Evolutionary conservation across 306 rosid species (phyloP), one percentile per base, ranked within the genome.

Genomic region (Cicer bijugum): DNA sequence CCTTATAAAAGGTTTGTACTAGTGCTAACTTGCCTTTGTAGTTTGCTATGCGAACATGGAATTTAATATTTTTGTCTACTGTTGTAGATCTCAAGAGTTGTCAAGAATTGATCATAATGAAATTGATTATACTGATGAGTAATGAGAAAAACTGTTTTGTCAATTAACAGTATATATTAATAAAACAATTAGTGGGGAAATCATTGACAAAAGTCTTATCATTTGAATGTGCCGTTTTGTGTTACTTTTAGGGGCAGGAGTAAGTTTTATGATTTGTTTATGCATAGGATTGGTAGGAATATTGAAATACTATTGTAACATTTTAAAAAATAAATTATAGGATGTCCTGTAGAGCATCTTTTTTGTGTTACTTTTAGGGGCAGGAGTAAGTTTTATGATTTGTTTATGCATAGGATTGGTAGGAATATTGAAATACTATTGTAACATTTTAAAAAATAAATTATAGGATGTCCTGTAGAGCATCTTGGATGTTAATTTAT

Each of bases 1-100:
- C 97, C 99, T 37, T 94, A 94, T 78, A 84, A 88, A 75, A 94
- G 99, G 99, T 94, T 83, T 66, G 90, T 84, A 67, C 70, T 62
- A 15, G 37, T 84, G 63, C 74, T 63, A 80, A 19, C 65, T 56
- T 84, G 23, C 59, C 47, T 65, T 78, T 48, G 57, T 67, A 38
- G 43, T 80, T 74, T 75, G 71, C 74, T 35, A 16, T 76, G 12
- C 16, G 6, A 51, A 39, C 17, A 57, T 74, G 51, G 58, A 43
- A 72, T 60, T 28, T 62, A 33, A 37, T 39, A 35, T 14, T 47
- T 51, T 43, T 51, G 42, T 57, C 14, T 69, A 8, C 62, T 14
- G 45, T 20, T 45, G 16, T 70, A 46, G 50, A 76, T 42, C 47
- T 46, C 7, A 15, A 19, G 12, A 46, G 45, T 46, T 38, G 51